Base-by-base conservation (phyloP, 2,329 filamentous ascomycete species). In the Dothidotthia symphoricarpi region DNA sequence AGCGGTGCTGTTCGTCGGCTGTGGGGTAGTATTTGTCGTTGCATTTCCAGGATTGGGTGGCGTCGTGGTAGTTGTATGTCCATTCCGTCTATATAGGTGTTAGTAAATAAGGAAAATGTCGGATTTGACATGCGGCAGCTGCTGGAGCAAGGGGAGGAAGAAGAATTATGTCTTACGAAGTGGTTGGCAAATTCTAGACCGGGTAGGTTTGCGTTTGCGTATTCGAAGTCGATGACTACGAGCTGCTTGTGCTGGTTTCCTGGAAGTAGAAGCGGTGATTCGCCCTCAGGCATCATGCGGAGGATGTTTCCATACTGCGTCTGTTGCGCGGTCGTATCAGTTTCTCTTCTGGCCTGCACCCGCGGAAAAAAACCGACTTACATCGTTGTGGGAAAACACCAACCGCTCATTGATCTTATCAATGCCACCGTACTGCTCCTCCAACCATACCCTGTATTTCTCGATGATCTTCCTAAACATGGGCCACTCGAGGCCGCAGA, bases 231-330 rank as follows among this genome's bases (percentile, higher is more conserved):
- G 59, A 98, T 98, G 48, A 98, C 93, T 12, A 97, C 79, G 11
- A 98, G 79, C 68, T 95, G 91, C 67, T 95, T 97, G 71, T 98
- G 93, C 53, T 91, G 83, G 67, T 97, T 97, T 41, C 86, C 83
- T 0, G 93, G 89, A 33, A 93, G 80, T 9, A 96, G 76, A 6
- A 97, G 78, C 0, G 91, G 93, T 0, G 90, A 96, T 54, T 89
- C 84, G 32, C 75, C 76, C 26, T 72, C 71, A 2, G 80, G 80
- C 51, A 88, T 79, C 64, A 84, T 72, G 25, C 90, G 88, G 33
- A 98, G 81, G 47, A 98, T 93, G 63, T 98, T 98, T 49, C 93
- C 93, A 59, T 98, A 97, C 82, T 98, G 93, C 4, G 93, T 95
- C 88, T 95, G 38, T 33, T 26, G 28, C 16, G 15, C n/a, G 14